Base-by-base conservation (phyloP, 768 basidiomycete genomes). In the Hericium alpestre region DNA sequence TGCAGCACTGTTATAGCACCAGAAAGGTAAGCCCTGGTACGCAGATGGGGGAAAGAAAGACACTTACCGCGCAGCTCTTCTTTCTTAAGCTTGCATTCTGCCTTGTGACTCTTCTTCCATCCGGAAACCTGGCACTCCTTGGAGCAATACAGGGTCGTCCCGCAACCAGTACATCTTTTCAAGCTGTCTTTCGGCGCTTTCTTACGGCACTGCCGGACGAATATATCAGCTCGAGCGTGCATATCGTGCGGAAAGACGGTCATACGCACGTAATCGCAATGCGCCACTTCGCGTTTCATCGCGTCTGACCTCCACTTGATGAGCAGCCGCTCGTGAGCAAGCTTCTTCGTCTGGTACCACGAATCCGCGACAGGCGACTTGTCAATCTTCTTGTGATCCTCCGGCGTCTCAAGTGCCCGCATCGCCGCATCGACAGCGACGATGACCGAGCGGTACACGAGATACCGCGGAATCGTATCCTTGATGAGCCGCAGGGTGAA, bases 391-490 rank as follows among this genome's bases (percentile, higher is more conserved):
- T 56, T 62, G 20, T 62, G 51, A 15, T 48, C 51, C 40, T 67
- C 61, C n/a, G 62, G 59, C 15, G 63, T 48, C 38, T 64, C 59
- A 13, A 71, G 50, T 48, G 62, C 65, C 15, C 18, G 39, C 57
- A 73, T 64, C n/a, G 68, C 60, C 9, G 59, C 56, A 48, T 72
- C 66, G 16, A 71, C 65, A 9, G 66, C 65, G 51, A 66, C 64
- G 9, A 73, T 59, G 16, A 73, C 72, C 22, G 70, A 72, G 6
- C 70, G 67, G 58, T 73, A 74, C 3, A 73, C 70, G n/a, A 73
- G 65, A 55, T 74, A 74, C 39, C 62, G 65, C 3, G 70, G 68
- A 4, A 74, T 59, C 39, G 69, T 67, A 32, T 65, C 54, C 12
- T 57, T 59, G 12, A 74, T 41, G 23, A 72, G 59, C 32, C 32